Evolutionary conservation across 2,329 filamentous ascomycete genomes (phyloP).

Genomic region (Fonsecaea nubica): DNA sequence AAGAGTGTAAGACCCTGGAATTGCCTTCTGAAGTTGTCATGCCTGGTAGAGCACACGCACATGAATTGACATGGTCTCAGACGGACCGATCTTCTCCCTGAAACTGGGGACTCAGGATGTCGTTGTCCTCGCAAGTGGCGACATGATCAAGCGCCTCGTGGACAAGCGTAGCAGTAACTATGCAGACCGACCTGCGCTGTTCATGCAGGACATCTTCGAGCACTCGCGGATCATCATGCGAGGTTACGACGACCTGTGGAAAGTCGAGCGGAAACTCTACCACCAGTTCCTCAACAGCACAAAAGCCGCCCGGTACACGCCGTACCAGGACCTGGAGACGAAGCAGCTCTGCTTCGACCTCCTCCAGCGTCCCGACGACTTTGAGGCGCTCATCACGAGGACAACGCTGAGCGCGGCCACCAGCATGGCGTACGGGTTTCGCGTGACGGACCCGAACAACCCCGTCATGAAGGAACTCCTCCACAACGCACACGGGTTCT

Average conservation of each 20-base stretch:
- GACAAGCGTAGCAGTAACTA: constrained; percentile 59
- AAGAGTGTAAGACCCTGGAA: constrained; percentile 52
- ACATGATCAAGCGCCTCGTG: constrained; percentile 58
- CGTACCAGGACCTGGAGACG: constrained; percentile 49
- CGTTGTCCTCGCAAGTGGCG: constrained; percentile 56
- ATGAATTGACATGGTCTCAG: constrained; percentile 4
- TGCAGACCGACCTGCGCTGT: constrained; percentile 51
- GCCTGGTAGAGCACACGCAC: constrained; percentile 39
- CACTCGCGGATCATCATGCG: constrained; percentile 21
- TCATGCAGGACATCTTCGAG: constrained; percentile 48
- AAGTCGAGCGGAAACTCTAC: constrained; percentile 35
- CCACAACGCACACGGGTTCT: constrained; percentile 19
- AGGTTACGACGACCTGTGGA: constrained; percentile 36
- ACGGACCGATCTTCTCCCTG: constrained; percentile 56
- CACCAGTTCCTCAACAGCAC: constrained; percentile 37
- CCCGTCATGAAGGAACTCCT: constrained; percentile 29
- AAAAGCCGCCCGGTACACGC: constrained; percentile 29
- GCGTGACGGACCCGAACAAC: constrained; percentile 28
- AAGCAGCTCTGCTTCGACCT: constrained; percentile 47
- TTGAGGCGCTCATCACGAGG: constrained; percentile 48
- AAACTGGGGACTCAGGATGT: constrained; percentile 57
- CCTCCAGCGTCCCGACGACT: constrained; percentile 28
- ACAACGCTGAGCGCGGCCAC: constrained; percentile 41
- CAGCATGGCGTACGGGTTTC: constrained; percentile 40
- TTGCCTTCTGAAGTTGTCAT: background rate